phyloP scores from a whole-genome alignment of 768 basidiomycete species.

The Baorangia bicolor region DNA sequence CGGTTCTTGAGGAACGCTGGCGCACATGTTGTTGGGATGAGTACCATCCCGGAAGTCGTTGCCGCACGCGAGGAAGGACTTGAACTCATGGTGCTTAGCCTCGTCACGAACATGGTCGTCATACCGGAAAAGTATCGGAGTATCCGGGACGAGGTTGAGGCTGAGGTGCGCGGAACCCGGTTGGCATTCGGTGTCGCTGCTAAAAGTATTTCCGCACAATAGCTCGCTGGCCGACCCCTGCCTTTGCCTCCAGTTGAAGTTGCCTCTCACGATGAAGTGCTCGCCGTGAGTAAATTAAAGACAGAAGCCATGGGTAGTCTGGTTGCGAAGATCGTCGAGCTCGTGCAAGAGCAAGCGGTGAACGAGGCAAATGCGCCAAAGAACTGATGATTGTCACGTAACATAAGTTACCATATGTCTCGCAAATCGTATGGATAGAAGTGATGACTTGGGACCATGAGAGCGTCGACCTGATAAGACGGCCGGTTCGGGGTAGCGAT shows the following conservation, averaged over 20 bases:
- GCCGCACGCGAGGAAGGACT: slow-evolving; percentile 75
- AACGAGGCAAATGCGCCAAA: slow-evolving; percentile 1
- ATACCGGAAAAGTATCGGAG: slow-evolving; percentile 65
- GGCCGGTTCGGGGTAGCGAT: too few relatives aligned
- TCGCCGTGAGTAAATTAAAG: slow-evolving; percentile 62
- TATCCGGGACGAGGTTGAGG: slow-evolving; percentile 71
- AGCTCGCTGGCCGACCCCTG: slow-evolving; percentile 63
- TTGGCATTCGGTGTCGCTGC: not conserved
- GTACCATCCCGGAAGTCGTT: slow-evolving; percentile 86
- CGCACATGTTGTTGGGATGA: slow-evolving; percentile 94
- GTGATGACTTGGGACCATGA: not conserved
- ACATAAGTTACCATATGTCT: not conserved
- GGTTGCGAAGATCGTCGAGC: slow-evolving; percentile 63
- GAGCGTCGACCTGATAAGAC: too few relatives aligned
- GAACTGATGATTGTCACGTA: slow-evolving; percentile 9
- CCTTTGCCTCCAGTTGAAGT: slow-evolving; percentile 40
- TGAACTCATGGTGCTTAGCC: slow-evolving; percentile 73
- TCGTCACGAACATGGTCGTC: slow-evolving; percentile 85
- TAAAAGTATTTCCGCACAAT: slow-evolving; percentile 2
- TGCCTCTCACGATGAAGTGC: slow-evolving; percentile 80
- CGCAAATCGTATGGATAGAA: not conserved
- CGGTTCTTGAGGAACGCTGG: slow-evolving; percentile 70
- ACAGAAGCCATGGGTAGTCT: slow-evolving; percentile 70
- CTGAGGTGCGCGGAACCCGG: slow-evolving; percentile 53
- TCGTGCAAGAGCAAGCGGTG: slow-evolving; percentile 24